Base-by-base conservation (phyloP, 176 grass and related monocot genomes). In the Bothriochloa decipiens region DNA sequence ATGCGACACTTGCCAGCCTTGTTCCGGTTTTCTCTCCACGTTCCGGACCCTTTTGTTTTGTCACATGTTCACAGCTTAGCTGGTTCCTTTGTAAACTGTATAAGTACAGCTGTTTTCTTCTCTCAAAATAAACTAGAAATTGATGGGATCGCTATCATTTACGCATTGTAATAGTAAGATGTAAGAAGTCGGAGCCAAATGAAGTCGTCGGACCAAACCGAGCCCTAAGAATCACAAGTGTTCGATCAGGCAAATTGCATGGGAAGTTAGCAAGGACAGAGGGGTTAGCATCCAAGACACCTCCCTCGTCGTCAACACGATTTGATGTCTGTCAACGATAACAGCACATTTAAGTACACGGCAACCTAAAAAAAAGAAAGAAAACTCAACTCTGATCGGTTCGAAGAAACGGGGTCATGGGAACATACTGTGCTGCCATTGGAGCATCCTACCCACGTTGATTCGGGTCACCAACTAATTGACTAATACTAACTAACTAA, bases 1-100 rank as follows among this genome's bases (percentile, higher is more conserved):
- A 82, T 46, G 79, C 46, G 26, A 82, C 79, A 25, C 66, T 86
- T 77, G 33, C 7, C 52, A 28, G 50, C 50, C 0, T 0, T 4
- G 77, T 66, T 68, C 10, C 17, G 26, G 18, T 79, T 20, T 29
- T 67, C 11, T 23, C 46, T 45, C 43, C 43, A 67, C 20, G 4
- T 6, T n/a, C 36, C 37, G 22, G 4, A 3, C 25, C 29, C 17
- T 1, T 58, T 26, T 37, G 1, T 32, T 18, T 32, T 36, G 50
- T 39, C 66, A 27, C 3, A 17, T 58, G 39, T 74, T 46, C 25
- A 35, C 57, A 43, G 23, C 25, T 11, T 58, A 26, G 26, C 40
- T 13, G 23, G 16, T 5, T 53, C 17, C 50, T 53, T 50, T 7
- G 50, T 17, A 53, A 18, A 53, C 47, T 50, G 47, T 50, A 49